Evolutionary conservation across 1,284 basidiomycete genomes (phyloP), one percentile per base, ranked within the genome.

Genomic region (Pterula multifida): DNA sequence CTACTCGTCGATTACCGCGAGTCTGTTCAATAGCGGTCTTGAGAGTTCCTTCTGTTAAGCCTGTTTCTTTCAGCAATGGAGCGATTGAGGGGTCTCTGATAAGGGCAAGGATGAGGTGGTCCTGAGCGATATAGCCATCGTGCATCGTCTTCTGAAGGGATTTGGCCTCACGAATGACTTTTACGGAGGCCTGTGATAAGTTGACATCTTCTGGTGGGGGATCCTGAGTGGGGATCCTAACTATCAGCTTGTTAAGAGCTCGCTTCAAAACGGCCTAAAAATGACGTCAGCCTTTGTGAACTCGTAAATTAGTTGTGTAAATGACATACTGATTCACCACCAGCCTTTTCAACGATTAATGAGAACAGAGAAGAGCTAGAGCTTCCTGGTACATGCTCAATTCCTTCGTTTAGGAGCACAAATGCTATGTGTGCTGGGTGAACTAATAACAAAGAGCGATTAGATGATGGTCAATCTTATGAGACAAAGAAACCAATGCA

Each of bases 61-160:
- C 74, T 3, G 78, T 75, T 54, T 91, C 88, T 62, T 90, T 91
- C 56, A 95, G 66, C 4, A 89, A 63, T 26, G 71, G 62, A 6
- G 72, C 62, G 53, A 94, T 78, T 2, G 75, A 73, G 1, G 78
- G 53, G 55, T 93, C 88, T 13, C 26, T 82, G 54, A 90, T 61
- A 47, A 93, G 75, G 1, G 88, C 90, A 45, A 87, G 71, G 22
- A 90, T 64, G 25, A 90, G 65, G 60, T 89, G 86, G 58, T 98
- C 94, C 63, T 96, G 87, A 0, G 94, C 93, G 54, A 98, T 87
- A 65, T 86, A 97, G 3, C 86, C 82, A 65, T 97, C 95, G 63
- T 91, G 87, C 85, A 89, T 89, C 6, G 81, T 86, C 66, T 91
- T 91, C 61, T 89, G 86, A 6, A 90, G 68, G 17, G 71, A 74